These are phyloP conservation scores for Ogataea parapolymorpha DNA, from an alignment of 805 yeast species.

Conservation along the genomic window DNA sequence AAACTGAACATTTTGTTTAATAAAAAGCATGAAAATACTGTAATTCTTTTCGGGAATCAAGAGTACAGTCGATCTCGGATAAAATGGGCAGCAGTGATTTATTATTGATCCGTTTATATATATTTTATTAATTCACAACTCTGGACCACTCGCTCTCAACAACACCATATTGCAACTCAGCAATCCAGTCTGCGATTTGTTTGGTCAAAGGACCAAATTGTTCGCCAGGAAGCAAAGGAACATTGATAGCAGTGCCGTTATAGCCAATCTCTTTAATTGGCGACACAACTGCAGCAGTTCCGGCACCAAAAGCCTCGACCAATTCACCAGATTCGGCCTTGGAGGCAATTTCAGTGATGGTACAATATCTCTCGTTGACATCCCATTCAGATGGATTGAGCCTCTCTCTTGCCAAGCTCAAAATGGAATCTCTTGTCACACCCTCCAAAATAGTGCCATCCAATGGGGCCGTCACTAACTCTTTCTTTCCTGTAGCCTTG, in stretches of 20 bases:
- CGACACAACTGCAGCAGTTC: constrained; percentile 96
- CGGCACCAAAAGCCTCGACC: constrained; percentile 94
- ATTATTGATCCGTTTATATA: background rate
- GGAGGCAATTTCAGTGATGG: constrained; percentile 77
- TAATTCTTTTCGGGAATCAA: background rate
- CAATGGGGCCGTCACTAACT: constrained; percentile 91
- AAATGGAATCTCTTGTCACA: constrained; percentile 88
- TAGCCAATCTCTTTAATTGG: constrained; percentile 88
- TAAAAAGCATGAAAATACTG: background rate
- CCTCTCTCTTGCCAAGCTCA: constrained; percentile 71
- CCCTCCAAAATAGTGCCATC: constrained; percentile 98
- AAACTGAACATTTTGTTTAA: background rate
- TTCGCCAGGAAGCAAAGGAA: constrained; percentile 79
- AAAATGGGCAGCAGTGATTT: too few relatives aligned
- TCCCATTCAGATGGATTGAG: constrained; percentile 77
- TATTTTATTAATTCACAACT: constrained; percentile 22
- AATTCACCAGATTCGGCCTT: constrained; percentile 77
- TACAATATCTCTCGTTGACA: constrained; percentile 76
- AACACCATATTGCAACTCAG: constrained; percentile 85
- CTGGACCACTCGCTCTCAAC: constrained; percentile 60
- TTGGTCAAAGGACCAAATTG: constrained; percentile 77
- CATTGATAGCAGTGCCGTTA: constrained; percentile 65
- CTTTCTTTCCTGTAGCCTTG: constrained; percentile 75
- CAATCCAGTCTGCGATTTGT: constrained; percentile 79
- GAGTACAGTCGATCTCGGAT: too few relatives aligned